Percentiles rank a stretch among this genome's conserved stretches.
Evolutionary conservation across 2,329 filamentous ascomycete species (phyloP).

Genomic region (Exserohilum turcica): DNA sequence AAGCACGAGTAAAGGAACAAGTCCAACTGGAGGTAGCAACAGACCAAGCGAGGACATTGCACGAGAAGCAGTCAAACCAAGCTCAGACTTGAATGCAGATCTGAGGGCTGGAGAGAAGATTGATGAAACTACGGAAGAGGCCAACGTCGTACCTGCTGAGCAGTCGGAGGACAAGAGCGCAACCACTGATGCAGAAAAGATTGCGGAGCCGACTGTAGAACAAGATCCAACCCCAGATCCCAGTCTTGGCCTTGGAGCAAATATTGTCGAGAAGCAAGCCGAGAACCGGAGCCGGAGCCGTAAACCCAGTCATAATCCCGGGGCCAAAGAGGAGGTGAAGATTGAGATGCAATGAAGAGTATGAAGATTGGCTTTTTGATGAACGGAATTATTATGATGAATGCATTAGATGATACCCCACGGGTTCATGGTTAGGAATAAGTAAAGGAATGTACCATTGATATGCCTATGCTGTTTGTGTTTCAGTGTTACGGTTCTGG

Average conservation of each 20-base stretch:
- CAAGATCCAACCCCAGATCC: background rate
- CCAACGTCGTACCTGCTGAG: background rate
- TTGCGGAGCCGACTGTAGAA: background rate
- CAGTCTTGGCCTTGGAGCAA: constrained; percentile 6
- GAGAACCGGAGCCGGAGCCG: constrained; percentile 24
- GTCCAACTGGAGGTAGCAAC: constrained; percentile 18
- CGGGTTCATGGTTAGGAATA: background rate
- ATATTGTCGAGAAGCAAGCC: constrained; percentile 14
- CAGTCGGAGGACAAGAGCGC: background rate
- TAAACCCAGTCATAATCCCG: constrained; percentile 25
- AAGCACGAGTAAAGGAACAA: constrained; percentile 18
- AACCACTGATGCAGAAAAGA: background rate
- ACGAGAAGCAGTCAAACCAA: constrained; percentile 15
- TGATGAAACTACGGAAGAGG: background rate
- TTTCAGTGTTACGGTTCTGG: too few species aligned
- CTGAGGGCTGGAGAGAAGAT: background rate
- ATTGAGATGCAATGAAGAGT: constrained; percentile 43
- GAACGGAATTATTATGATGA: constrained; percentile 1
- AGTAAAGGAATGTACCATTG: too few species aligned
- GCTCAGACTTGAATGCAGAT: constrained; percentile 7
- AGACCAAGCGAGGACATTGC: constrained; percentile 19
- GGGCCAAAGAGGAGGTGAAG: constrained; percentile 31
- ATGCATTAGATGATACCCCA: constrained; percentile 13
- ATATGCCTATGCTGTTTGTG: too few species aligned
- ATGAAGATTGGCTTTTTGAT: background rate